phyloP scores from a whole-genome alignment of 2,329 filamentous ascomycete species.

The Tolypocladium tropicale region DNA sequence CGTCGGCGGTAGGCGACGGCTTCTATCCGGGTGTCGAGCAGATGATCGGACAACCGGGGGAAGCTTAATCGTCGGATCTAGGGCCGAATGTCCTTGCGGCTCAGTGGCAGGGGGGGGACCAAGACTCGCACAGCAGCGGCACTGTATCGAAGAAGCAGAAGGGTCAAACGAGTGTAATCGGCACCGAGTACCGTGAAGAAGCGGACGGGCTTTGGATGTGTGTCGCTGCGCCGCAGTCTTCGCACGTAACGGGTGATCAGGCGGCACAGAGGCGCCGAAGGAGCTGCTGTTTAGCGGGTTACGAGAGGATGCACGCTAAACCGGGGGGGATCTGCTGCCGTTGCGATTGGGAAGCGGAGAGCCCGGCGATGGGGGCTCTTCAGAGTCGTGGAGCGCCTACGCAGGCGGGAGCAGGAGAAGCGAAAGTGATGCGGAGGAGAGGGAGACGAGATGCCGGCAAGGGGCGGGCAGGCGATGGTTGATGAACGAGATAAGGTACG shows the following conservation, averaged over 20 bases:
- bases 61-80: not conserved
- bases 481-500: not conserved
- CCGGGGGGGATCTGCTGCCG: not conserved
- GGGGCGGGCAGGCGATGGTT: not conserved
- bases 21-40: not conserved
- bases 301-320: not conserved
- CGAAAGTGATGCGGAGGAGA: not conserved
- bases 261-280: not conserved
- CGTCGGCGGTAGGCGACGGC: not conserved
- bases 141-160: not conserved
- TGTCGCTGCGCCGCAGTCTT: not conserved
- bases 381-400: not conserved
- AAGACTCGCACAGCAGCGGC: slow-evolving; percentile 5
- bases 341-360: not conserved
- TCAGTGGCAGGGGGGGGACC: not conserved
- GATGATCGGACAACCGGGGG: not conserved
- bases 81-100: not conserved
- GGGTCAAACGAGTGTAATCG: slow-evolving; percentile 5
- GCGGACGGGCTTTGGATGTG: not conserved
- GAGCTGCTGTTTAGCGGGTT: not conserved
- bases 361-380: not conserved
- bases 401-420: not conserved
- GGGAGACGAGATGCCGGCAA: not conserved
- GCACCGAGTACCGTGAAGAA: slow-evolving; percentile 2
- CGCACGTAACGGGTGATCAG: not conserved